Conservation (phyloP, 2,329 filamentous ascomycete species). For the Colletotrichum magnum region DNA sequence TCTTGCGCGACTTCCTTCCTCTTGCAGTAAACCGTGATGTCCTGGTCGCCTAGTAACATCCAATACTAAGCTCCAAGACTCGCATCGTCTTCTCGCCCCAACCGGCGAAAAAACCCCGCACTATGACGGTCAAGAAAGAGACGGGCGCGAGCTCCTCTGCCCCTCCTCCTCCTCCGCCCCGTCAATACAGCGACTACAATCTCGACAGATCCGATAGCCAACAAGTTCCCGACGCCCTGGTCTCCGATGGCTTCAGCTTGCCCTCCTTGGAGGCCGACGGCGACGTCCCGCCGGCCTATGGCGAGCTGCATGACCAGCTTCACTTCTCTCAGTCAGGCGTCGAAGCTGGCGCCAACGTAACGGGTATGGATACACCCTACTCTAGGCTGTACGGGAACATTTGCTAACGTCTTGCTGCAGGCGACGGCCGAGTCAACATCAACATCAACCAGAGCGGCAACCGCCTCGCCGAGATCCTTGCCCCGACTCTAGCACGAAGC, state of each 20-base stretch:
- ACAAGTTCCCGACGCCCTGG: constrained; percentile 49
- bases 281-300: constrained; percentile 71
- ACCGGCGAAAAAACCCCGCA: constrained; percentile 14
- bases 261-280: constrained; percentile 57
- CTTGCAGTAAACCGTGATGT: constrained; percentile 15
- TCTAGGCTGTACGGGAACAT: constrained; percentile 17
- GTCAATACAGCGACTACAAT: constrained; percentile 22
- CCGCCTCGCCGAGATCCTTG: constrained; percentile 76
- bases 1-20: not conserved
- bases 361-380: constrained; percentile 53
- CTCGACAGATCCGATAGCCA: constrained; percentile 41
- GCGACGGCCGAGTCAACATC: constrained; percentile 84
- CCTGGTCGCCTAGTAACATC: not conserved
- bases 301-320: constrained; percentile 68
- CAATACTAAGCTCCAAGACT: not conserved
- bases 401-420: constrained; percentile 52
- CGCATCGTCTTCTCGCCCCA: constrained; percentile 2
- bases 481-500: constrained; percentile 70
- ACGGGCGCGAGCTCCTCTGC: constrained; percentile 32
- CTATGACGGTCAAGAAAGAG: constrained; percentile 38
- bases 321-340: constrained; percentile 75
- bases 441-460: constrained; percentile 80
- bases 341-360: constrained; percentile 72
- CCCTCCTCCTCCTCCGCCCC: constrained; percentile 37
- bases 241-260: constrained; percentile 57